Evolutionary conservation across 352 stramenopile genomes (phyloP).

Genomic region (Phytophthora ramorum): DNA sequence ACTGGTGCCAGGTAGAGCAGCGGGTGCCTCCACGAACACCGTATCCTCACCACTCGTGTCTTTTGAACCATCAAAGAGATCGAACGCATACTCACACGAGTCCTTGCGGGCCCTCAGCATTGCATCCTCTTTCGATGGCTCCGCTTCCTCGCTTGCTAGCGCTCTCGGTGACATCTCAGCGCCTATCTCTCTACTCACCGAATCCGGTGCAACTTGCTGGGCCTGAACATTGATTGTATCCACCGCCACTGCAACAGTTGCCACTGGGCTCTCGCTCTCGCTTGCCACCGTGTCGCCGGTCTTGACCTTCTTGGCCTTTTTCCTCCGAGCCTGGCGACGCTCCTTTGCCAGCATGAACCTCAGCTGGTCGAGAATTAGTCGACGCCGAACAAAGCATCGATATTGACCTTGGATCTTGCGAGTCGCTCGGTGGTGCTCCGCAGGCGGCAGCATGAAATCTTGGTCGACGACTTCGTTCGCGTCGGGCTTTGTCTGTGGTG

Average conservation of each 20-base stretch:
- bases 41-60: background rate
- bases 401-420: slow-evolving; percentile 51
- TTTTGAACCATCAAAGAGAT: slow-evolving; percentile 20
- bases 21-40: background rate
- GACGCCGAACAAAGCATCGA: slow-evolving; percentile 38
- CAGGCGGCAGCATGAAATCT: background rate
- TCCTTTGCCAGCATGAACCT: slow-evolving; percentile 48
- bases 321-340: slow-evolving; percentile 37
- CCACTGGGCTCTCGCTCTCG: background rate
- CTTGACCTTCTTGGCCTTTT: slow-evolving; percentile 18
- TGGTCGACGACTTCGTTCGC: slow-evolving; percentile 3
- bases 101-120: slow-evolving; percentile 10
- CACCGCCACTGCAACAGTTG: background rate
- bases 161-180: background rate
- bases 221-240: slow-evolving; percentile 3
- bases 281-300: background rate
- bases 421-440: slow-evolving; percentile 1
- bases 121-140: background rate
- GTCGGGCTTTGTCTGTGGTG: background rate
- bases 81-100: slow-evolving; percentile 26
- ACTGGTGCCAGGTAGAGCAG: slow-evolving; percentile 7
- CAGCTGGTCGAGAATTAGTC: slow-evolving; percentile 47
- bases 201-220: slow-evolving; percentile 11
- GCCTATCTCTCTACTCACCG: slow-evolving; percentile 5
- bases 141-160: background rate